Conservation (phyloP, 495 filamentous ascomycete genomes). For the Penicillium diatomitis region DNA sequence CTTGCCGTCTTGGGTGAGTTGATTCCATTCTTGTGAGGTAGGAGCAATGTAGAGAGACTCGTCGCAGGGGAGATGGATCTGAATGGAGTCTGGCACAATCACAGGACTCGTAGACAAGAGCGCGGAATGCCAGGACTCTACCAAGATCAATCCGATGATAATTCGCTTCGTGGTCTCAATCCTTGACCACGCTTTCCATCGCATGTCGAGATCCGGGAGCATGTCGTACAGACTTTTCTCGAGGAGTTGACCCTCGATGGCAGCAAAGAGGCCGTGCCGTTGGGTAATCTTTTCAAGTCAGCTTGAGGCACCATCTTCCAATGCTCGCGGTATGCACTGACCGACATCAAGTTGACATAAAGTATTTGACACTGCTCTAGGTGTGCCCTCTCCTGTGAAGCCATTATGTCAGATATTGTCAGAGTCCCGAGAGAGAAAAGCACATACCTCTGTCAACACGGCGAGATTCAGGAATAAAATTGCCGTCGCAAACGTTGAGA, state of each 20-base stretch:
- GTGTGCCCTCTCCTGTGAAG: slow-evolving; percentile 32
- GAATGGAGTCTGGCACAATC: slow-evolving; percentile 37
- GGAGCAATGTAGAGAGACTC: slow-evolving; percentile 38
- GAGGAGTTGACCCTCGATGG: slow-evolving; percentile 36
- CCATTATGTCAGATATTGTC: slow-evolving; percentile 5
- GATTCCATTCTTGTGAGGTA: slow-evolving; percentile 38
- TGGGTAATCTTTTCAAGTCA: slow-evolving; percentile 30
- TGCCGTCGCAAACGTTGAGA: slow-evolving; percentile 39
- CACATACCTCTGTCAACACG: slow-evolving; percentile 40
- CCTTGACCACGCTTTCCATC: slow-evolving; percentile 47
- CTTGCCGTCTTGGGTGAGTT: slow-evolving; percentile 31
- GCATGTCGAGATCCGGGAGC: slow-evolving; percentile 36
- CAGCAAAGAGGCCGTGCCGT: slow-evolving; percentile 41
- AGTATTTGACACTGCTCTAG: slow-evolving; percentile 40
- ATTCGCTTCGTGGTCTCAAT: slow-evolving; percentile 42
- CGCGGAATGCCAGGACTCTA: slow-evolving; percentile 44
- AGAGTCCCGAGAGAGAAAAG: not conserved
- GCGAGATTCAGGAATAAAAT: slow-evolving; percentile 41
- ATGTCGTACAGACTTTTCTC: slow-evolving; percentile 38
- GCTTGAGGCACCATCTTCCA: no score
- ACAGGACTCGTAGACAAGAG: slow-evolving; percentile 41
- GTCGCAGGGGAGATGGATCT: slow-evolving; percentile 39
- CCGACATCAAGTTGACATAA: slow-evolving; percentile 43
- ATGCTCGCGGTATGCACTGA: slow-evolving; percentile 13
- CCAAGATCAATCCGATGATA: slow-evolving; percentile 39